Base-by-base conservation (phyloP, 352 stramenopile species). In the Globisporangium spinosum region DNA sequence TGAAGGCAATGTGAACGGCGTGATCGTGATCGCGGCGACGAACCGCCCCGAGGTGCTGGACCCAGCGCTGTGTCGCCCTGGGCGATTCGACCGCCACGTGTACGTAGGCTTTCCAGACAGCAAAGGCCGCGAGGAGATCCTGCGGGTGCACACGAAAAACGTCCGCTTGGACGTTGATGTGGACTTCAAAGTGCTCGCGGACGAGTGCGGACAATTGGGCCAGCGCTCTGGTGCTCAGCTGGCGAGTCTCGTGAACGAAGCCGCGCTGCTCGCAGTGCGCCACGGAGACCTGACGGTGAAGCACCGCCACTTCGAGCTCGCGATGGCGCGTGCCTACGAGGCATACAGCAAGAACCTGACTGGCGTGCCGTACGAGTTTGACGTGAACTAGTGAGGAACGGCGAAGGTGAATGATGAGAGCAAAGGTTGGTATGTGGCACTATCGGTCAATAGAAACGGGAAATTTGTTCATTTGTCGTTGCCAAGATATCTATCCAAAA, bases 1-100 rank as follows among this genome's bases (percentile, higher is more conserved):
- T 89, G 87, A 97, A 67, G 92, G 92, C 56, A 97, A 98, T 70
- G 78, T 70, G 27, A 97, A 85, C 54, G 84, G 82, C 35, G 89
- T 99, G 53, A 98, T 99, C 71, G 97, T 98, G 45, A 98, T 99
- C 79, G 97, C 96, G 0, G 97, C 96, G 13, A 99, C 97, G 20
- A 99, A 99, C 75, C 82, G 97, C 9, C 88, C 96, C 1, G 95
- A 99, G 72, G 94, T 99, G 70, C 81, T 99, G 22, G 97, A 99
- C 75, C 80, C 91, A 27, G 97, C 97, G 17, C 76, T 99, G n/a
- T 93, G 97, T 65, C 91, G 97, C 25, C 96, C 97, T 13, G 97
- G 97, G 12, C 92, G 97, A 65, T 98, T 99, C 68, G 97, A 99
- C 69, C 89, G 96, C 25, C 96, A 98, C 74, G 93, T 99, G 25